phyloP scores from a whole-genome alignment of 2,329 filamentous ascomycete species.

The Colletotrichum sp. region DNA sequence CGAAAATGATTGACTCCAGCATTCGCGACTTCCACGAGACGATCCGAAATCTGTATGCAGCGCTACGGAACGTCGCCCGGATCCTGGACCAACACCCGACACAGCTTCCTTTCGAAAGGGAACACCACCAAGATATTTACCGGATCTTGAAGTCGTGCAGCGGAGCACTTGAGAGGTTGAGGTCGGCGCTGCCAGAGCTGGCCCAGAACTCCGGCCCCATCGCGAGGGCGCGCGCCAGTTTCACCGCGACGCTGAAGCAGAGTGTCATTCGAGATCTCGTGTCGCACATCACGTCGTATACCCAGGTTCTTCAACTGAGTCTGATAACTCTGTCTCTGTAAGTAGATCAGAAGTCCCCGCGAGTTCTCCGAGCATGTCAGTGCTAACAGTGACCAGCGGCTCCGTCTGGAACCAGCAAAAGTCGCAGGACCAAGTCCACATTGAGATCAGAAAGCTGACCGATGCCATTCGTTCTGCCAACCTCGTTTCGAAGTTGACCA shows the following conservation, averaged over 20 bases:
- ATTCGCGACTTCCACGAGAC: conserved; percentile 28
- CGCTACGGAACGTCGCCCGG: conserved; percentile 22
- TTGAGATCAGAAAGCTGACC: conserved; percentile 28
- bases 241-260: conserved; percentile 26
- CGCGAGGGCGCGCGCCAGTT: conserved; percentile 22
- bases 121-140: conserved; percentile 28
- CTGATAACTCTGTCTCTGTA: conserved; percentile 29
- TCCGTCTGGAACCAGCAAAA: conserved; percentile 26
- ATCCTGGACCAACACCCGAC: conserved; percentile 21
- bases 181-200: conserved; percentile 26
- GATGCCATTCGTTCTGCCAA: conserved; percentile 24
- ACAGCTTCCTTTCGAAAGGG: conserved; percentile 27
- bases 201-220: conserved; percentile 19
- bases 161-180: conserved; percentile 22
- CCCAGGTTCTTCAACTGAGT: conserved; percentile 30
- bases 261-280: conserved; percentile 26
- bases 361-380: no score
- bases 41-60: conserved; percentile 22
- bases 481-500: conserved; percentile 12
- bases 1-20: conserved; percentile 15
- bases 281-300: conserved; percentile 29
- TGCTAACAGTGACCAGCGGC: conserved; percentile 13
- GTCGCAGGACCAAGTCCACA: conserved; percentile 30
- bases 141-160: conserved; percentile 28
- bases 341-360: not conserved